These are phyloP conservation scores for Astragalus glycyphyllos DNA, from an alignment of 306 rosid genomes.

Conservation along the genomic window DNA sequence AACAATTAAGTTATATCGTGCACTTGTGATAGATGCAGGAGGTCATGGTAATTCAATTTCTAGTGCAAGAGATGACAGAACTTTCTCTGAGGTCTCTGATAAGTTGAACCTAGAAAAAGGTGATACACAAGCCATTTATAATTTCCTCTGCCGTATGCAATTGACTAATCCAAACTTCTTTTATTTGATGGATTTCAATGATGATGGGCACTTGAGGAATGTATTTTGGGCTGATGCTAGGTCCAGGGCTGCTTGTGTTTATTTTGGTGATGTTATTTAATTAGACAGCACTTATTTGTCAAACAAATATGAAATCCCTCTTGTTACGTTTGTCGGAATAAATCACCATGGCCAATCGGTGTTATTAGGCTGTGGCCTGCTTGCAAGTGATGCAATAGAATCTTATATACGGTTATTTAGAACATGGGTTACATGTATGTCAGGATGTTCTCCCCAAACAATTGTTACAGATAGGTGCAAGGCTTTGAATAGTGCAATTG, in stretches of 20 bases:
- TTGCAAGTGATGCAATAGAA: slow-evolving; percentile 77
- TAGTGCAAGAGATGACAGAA: slow-evolving; percentile 50
- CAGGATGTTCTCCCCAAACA: slow-evolving; percentile 75
- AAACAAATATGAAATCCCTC: slow-evolving; percentile 86
- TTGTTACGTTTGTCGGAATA: slow-evolving; percentile 84
- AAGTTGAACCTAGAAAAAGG: slow-evolving; percentile 80
- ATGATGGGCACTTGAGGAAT: slow-evolving; percentile 82
- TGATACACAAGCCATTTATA: slow-evolving; percentile 88
- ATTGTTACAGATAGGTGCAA: slow-evolving; percentile 82
- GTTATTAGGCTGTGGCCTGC: slow-evolving; percentile 85
- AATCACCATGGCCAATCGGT: slow-evolving; percentile 90
- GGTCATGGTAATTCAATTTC: slow-evolving; percentile 56
- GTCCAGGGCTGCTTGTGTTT: slow-evolving; percentile 84
- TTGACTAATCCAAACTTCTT: slow-evolving; percentile 90
- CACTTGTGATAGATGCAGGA: slow-evolving; percentile 86
- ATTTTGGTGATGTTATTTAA: slow-evolving; percentile 78
- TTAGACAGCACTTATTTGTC: slow-evolving; percentile 78
- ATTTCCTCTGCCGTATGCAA: slow-evolving; percentile 89
- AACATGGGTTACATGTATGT: slow-evolving; percentile 77
- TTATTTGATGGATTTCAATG: slow-evolving; percentile 89
- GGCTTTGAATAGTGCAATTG: slow-evolving; percentile 67
- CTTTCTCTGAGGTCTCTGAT: slow-evolving; percentile 48
- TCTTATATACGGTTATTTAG: slow-evolving; percentile 85
- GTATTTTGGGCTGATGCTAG: slow-evolving; percentile 85
- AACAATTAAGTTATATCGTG: slow-evolving; percentile 80